Evolutionary conservation across 2,329 filamentous ascomycete genomes (phyloP), one percentile per base, ranked within the genome.

Genomic region (Ceratocystis ficicola): DNA sequence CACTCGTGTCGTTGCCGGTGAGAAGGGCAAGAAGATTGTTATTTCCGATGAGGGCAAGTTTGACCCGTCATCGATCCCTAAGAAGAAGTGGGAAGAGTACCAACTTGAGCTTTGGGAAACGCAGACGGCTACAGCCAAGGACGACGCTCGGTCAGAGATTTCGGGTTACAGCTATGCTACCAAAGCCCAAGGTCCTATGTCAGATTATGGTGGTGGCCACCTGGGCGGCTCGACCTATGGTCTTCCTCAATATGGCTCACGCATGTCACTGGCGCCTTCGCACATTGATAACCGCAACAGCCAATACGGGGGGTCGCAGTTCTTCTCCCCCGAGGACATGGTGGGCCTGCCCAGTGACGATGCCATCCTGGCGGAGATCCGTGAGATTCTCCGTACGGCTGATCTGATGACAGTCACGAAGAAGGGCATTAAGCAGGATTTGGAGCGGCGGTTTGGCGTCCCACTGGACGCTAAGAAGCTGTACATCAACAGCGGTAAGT

Each of bases 51-150:
- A 99, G 78, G 94, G 94, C 79, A 96, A 96, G 76, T 99, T 97
- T 73, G 94, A 99, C 73, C 93, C 94, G 15, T 81, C 83, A 60
- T 89, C 86, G 46, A 97, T 99, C 70, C 94, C 94, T 22, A 89
- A 90, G 78, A 99, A 97, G 86, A 94, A 89, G 81, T 99, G 94
- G 94, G 94, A 99, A 75, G 94, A 99, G 72, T 99, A 97, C 75
- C 94, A 99, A 76, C 88, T 88, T 69, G 94, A 97, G 80, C 85
- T 99, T 57, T 99, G 93, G 94, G 94, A 99, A 73, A 88, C 89
- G 0, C 90, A 95, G 77, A 95, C 84, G 5, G 80, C 89, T 17
- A 95, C 84, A 5, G 80, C 89, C n/a, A 87, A 88, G 72, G 84
- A 86, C 70, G 94, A 99, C 73, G 79, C 86, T 28, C 86, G 83